Evolutionary conservation across 2,329 filamentous ascomycete species (phyloP).

Genomic region (Esteya vermicola): DNA sequence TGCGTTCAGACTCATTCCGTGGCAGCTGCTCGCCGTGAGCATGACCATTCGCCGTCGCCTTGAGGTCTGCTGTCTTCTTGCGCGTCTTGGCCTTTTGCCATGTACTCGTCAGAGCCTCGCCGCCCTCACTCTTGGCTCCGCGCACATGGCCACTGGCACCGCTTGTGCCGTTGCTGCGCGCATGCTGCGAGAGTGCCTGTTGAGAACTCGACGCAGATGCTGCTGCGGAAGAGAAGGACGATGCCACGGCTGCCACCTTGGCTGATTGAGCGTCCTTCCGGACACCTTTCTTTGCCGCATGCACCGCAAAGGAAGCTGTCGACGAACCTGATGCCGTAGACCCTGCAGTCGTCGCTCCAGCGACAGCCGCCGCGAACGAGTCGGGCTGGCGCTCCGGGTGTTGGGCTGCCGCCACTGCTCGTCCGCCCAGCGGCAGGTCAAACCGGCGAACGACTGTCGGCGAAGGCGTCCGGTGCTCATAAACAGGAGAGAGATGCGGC

Average conservation of each 20-base stretch:
- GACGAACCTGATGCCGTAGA: not conserved
- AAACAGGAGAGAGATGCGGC: slow-evolving; percentile 62
- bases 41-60: slow-evolving; percentile 26
- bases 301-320: not conserved
- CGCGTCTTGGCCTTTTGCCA: slow-evolving; percentile 48
- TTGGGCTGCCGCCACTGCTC: slow-evolving; percentile 29
- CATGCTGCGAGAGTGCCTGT: too few relatives aligned
- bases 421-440: slow-evolving; percentile 5
- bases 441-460: slow-evolving; percentile 42
- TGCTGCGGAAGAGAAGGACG: too few relatives aligned
- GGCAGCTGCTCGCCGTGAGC: slow-evolving; percentile 38
- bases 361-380: not conserved
- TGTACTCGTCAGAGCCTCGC: slow-evolving; percentile 13
- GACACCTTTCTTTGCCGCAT: not conserved
- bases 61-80: slow-evolving; percentile 35
- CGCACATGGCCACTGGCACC: slow-evolving; percentile 34
- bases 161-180: slow-evolving; percentile 21
- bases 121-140: slow-evolving; percentile 36
- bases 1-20: slow-evolving; percentile 45
- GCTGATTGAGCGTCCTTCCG: slow-evolving; percentile 8
- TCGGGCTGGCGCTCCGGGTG: slow-evolving; percentile 28
- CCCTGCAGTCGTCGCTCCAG: not conserved
- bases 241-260: too few relatives aligned
- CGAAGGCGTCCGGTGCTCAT: slow-evolving; percentile 58
- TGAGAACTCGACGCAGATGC: too few relatives aligned